These are phyloP conservation scores for Pichia nakasei DNA, from an alignment of 805 yeast species.

Conservation along the genomic window DNA sequence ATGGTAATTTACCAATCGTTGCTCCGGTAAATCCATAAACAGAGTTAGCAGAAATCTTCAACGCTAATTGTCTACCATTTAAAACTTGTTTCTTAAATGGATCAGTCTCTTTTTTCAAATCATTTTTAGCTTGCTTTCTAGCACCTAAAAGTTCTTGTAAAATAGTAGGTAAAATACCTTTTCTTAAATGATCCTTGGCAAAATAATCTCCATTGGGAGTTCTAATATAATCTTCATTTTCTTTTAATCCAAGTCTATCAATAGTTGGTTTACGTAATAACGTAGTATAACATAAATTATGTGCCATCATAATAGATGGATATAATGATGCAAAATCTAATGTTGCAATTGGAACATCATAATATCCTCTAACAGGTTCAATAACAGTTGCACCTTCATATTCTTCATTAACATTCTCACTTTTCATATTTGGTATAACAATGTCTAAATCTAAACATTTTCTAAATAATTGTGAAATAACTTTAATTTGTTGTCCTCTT, in stretches of 20 bases:
- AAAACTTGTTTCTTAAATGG: constrained; percentile 90
- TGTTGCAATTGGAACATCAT: constrained; percentile 95
- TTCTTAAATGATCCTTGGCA: constrained; percentile 57
- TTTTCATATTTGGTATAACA: constrained; percentile 82
- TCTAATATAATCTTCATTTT: constrained; percentile 68
- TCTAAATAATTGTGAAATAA: constrained; percentile 87
- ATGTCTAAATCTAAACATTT: constrained; percentile 82
- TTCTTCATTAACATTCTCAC: constrained; percentile 78
- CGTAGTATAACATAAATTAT: constrained; percentile 92
- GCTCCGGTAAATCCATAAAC: constrained; percentile 99
- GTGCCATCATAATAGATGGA: constrained; percentile 99
- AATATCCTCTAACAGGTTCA: constrained; percentile 93
- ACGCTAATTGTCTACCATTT: constrained; percentile 94
- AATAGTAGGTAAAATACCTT: constrained; percentile 89
- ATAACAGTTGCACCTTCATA: constrained; percentile 99
- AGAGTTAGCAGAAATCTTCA: constrained; percentile 94
- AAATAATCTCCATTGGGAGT: constrained; percentile 93
- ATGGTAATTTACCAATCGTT: constrained; percentile 93
- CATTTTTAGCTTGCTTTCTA: constrained; percentile 87
- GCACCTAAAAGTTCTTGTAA: constrained; percentile 82
- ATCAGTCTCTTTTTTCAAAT: constrained; percentile 85
- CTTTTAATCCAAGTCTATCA: constrained; percentile 49
- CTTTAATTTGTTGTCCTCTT: constrained; percentile 97
- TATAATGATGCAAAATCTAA: constrained; percentile 95
- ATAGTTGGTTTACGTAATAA: constrained; percentile 62